Conservation (phyloP, 257 asterid genomes). For the Apocynum venetum region DNA sequence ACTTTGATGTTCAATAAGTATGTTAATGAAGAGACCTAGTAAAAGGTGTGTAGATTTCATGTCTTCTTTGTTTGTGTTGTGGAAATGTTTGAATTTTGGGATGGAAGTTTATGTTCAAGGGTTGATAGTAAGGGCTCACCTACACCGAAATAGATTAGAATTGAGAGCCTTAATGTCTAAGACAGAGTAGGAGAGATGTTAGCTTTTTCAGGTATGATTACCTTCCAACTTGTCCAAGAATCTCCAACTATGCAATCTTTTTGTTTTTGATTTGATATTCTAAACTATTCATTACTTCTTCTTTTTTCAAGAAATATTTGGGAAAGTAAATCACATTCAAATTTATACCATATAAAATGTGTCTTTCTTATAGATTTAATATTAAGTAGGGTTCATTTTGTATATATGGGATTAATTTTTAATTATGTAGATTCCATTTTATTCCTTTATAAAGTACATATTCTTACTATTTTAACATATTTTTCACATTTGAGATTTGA, state of each 20-base stretch:
- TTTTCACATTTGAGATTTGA: too few relatives aligned
- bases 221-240: constrained; percentile 34
- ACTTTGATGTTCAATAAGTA: background rate
- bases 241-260: constrained; percentile 19
- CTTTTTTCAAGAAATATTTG: background rate
- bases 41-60: background rate
- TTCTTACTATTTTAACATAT: too few relatives aligned
- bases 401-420: too few relatives aligned
- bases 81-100: background rate
- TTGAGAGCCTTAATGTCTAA: constrained; percentile 52
- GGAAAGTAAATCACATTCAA: background rate
- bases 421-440: too few relatives aligned
- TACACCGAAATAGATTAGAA: constrained; percentile 22
- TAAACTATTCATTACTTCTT: background rate
- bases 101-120: background rate
- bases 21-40: background rate
- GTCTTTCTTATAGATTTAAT: too few relatives aligned
- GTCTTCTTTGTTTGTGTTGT: background rate
- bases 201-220: constrained; percentile 36
- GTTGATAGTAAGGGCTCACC: constrained; percentile 50
- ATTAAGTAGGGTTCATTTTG: too few relatives aligned
- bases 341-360: too few relatives aligned
- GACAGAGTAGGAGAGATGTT: constrained; percentile 49
- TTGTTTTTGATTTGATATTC: background rate
- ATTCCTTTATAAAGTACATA: too few relatives aligned